These are phyloP conservation scores for Ceratobasidium sp. DNA, from an alignment of 1,284 basidiomycete genomes.

Conservation along the genomic window DNA sequence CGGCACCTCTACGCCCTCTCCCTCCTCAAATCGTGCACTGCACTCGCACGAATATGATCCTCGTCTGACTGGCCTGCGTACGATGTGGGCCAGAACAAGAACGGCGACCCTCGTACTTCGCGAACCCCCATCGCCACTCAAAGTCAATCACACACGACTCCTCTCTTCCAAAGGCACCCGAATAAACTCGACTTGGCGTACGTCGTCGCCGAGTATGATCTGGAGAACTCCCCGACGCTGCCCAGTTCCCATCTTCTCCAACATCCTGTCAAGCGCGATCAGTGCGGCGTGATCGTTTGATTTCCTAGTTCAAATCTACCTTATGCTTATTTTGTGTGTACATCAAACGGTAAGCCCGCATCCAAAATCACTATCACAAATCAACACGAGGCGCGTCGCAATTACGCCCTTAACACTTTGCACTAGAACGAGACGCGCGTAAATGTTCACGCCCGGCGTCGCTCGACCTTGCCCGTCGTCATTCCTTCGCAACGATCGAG, in stretches of 20 bases:
- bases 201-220: background rate
- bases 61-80: background rate
- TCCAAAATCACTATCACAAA: background rate
- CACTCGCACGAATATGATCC: background rate
- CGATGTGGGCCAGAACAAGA: background rate
- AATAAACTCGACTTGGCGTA: slow-evolving; percentile 27
- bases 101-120: slow-evolving; percentile 20
- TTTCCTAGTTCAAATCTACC: background rate
- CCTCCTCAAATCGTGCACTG: background rate
- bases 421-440: background rate
- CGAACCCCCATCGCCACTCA: background rate
- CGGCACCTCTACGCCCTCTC: background rate
- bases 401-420: background rate
- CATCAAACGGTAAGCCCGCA: background rate
- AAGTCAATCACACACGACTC: slow-evolving; percentile 22
- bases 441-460: background rate
- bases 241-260: slow-evolving; percentile 15
- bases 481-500: background rate
- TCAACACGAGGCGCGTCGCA: background rate
- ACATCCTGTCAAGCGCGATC: slow-evolving; percentile 26
- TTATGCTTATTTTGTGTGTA: background rate
- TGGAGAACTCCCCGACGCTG: background rate
- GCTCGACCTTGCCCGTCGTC: background rate
- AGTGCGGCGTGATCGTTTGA: background rate
- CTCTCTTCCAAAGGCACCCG: slow-evolving; percentile 22